Conservation (phyloP, 768 basidiomycete genomes). For the Tricholoma flavovirens region DNA sequence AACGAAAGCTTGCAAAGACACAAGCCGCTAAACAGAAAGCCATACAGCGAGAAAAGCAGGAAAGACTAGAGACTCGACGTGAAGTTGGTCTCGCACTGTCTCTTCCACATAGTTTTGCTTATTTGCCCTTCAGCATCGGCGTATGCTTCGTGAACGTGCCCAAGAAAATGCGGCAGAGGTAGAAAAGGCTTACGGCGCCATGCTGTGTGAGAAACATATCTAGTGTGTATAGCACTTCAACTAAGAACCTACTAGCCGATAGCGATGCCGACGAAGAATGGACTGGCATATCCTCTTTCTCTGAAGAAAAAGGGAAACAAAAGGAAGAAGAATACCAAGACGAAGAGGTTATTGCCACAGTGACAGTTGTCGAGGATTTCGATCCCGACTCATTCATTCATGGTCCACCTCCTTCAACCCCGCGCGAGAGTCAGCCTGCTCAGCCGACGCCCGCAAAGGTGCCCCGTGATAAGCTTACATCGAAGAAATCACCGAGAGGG, state of each 20-base stretch:
- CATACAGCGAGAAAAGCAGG: constrained; percentile 69
- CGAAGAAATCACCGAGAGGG: constrained; percentile 25
- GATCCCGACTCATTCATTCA: constrained; percentile 62
- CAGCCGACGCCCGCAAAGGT: neutral
- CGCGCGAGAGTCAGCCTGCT: neutral
- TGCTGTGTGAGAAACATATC: constrained; percentile 31
- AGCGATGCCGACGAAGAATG: constrained; percentile 43
- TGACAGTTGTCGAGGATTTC: constrained; percentile 90
- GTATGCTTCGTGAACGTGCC: constrained; percentile 72
- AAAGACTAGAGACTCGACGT: constrained; percentile 65
- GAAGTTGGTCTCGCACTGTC: constrained; percentile 48
- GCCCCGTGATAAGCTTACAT: constrained; percentile 1
- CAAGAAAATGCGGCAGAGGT: constrained; percentile 70
- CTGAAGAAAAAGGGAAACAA: constrained; percentile 28
- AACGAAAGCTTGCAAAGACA: constrained; percentile 81
- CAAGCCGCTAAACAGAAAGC: constrained; percentile 74
- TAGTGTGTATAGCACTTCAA: constrained; percentile 11
- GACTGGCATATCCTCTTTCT: constrained; percentile 32
- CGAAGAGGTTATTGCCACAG: constrained; percentile 81
- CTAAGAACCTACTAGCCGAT: constrained; percentile 20
- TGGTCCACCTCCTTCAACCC: constrained; percentile 24
- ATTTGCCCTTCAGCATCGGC: constrained; percentile 56
- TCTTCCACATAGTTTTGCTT: neutral
- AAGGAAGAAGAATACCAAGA: constrained; percentile 73
- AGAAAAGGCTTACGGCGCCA: constrained; percentile 64